Evolutionary conservation across 2,329 filamentous ascomycete genomes (phyloP), one percentile per base, ranked within the genome.

Genomic region (Talaromyces sp.): DNA sequence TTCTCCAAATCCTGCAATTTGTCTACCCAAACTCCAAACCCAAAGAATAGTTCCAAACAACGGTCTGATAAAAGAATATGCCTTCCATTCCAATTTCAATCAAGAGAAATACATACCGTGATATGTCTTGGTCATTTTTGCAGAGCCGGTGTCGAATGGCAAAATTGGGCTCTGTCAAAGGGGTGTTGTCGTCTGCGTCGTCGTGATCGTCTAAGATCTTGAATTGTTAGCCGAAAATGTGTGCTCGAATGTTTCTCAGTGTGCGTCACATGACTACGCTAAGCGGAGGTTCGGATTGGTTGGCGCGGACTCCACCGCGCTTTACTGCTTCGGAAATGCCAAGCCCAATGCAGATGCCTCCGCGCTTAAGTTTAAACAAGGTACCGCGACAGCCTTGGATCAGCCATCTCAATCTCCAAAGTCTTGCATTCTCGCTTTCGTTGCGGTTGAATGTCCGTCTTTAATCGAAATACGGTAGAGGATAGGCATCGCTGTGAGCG

Each of bases 51-150:
- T 28, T 33, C 28, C 45, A n/a, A 48, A 33, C 45, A 13, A 21
- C n/a, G 17, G 33, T 33, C 6, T 21, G 5, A 51, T 52, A 46
- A 60, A 35, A 50, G 10, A 54, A 57, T 45, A 54, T 58, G 45
- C 39, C 19, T 58, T 53, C 53, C 48, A 58, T 35, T 57, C 58
- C 55, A 35, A 13, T 36, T 53, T 52, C 36, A 48, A 41, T 39
- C 59, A 25, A 22, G n/a, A n/a, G n/a, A n/a, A 37, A 57, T 56
- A 69, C 67, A 58, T 62, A 71, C 69, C 64, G 59, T 62, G 61
- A 65, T 70, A 69, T 55, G 62, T 62, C 61, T 69, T 68, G 58
- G 66, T 61, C 69, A 71, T 71, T 63, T 65, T 68, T 62, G 60
- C 62, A 63, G 64, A 69, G 66, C 67, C 63, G 60, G 57, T 61